phyloP scores from a whole-genome alignment of 768 basidiomycete species.

The Pisolithus tinctorius region DNA sequence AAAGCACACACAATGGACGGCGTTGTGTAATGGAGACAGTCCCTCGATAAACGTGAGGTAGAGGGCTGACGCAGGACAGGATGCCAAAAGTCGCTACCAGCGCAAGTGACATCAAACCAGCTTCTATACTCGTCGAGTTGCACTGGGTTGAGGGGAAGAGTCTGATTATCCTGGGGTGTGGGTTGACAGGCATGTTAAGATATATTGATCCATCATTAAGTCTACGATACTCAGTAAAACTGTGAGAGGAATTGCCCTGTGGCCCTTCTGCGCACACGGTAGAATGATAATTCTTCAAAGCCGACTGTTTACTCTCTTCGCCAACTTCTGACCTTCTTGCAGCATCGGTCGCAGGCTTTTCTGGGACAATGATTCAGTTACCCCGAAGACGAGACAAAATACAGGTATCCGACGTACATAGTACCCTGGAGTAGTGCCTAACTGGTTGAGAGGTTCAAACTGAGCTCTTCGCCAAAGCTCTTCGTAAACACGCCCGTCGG shows the following conservation, averaged over 20 bases:
- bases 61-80: too few species aligned
- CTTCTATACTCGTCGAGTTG: too few species aligned
- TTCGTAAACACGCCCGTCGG: constrained; percentile 62
- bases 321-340: constrained; percentile 16
- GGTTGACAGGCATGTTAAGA: too few species aligned
- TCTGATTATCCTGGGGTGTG: too few species aligned
- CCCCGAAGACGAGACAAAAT: not conserved
- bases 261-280: not conserved
- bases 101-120: too few species aligned
- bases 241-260: too few species aligned
- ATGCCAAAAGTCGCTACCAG: too few species aligned
- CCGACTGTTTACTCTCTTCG: constrained; percentile 11
- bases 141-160: too few species aligned
- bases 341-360: constrained; percentile 22
- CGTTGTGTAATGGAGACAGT: too few species aligned
- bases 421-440: constrained; percentile 47
- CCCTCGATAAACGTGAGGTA: too few species aligned
- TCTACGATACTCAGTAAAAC: too few species aligned
- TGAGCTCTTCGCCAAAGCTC: constrained; percentile 55
- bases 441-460: constrained; percentile 52
- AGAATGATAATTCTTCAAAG: constrained; percentile 6
- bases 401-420: constrained; percentile 31
- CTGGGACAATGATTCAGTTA: constrained; percentile 4
- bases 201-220: not conserved
- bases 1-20: too few species aligned